A percentile compares a stretch with the other conserved stretches of the same genome.
Conservation (phyloP, 2,329 filamentous ascomycete genomes). For the Chaetomium olivaceum region DNA sequence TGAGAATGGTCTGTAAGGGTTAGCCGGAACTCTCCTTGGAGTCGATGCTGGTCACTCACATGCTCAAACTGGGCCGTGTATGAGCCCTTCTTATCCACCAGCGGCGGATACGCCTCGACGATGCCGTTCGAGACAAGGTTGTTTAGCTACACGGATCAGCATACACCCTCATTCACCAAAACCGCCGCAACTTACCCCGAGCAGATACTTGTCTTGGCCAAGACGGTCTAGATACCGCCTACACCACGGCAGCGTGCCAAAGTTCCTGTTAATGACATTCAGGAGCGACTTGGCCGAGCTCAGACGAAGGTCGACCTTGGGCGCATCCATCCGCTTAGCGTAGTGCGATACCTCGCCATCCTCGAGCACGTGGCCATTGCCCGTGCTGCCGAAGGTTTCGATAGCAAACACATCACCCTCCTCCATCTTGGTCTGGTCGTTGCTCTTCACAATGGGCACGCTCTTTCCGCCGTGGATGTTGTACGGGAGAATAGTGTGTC, state of each 20-base stretch:
- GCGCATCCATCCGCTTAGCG: conserved; percentile 70
- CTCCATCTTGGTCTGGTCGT: conserved; percentile 93
- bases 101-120: conserved; percentile 85
- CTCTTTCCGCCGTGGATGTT: conserved; percentile 91
- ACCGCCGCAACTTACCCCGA: conserved; percentile 63
- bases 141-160: conserved; percentile 63
- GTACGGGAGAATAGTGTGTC: conserved; percentile 86
- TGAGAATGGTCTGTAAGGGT: conserved; percentile 65
- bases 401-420: conserved; percentile 95
- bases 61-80: conserved; percentile 96
- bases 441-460: conserved; percentile 88
- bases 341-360: conserved; percentile 92
- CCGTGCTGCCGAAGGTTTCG: conserved; percentile 93
- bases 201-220: conserved; percentile 91
- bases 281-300: conserved; percentile 82
- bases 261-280: conserved; percentile 93
- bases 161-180: too few species aligned
- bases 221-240: conserved; percentile 86
- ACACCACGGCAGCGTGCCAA: conserved; percentile 89
- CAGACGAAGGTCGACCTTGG: conserved; percentile 73
- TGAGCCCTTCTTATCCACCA: conserved; percentile 89
- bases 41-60: conserved; percentile 57
- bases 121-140: conserved; percentile 80
- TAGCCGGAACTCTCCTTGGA: not conserved
- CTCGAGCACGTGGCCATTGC: conserved; percentile 82